These are phyloP conservation scores for Naegleria gruberi DNA, from an alignment of 208 protist genomes.

Conservation along the genomic window DNA sequence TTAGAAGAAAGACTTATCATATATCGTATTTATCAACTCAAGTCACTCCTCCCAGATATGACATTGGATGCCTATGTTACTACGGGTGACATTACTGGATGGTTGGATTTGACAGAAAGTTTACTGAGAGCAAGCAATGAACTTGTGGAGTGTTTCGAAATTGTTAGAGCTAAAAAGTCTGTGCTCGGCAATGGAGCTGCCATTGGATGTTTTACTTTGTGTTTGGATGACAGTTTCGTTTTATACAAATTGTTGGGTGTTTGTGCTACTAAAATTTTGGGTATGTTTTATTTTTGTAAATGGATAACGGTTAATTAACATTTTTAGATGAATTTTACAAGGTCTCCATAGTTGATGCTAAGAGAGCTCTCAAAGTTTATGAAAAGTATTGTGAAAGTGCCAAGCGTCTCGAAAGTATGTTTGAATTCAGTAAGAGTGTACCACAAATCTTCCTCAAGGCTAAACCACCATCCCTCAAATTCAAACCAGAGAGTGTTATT, in stretches of 20 bases:
- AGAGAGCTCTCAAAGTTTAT: not conserved
- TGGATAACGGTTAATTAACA: not conserved
- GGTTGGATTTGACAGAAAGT: not conserved
- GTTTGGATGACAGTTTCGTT: not conserved
- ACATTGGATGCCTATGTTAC: not conserved
- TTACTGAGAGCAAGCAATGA: not conserved
- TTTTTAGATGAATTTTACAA: not conserved
- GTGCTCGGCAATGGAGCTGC: not conserved
- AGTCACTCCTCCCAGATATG: not conserved
- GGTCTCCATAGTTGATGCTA: not conserved
- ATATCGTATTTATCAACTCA: not conserved
- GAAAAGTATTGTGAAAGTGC: not conserved
- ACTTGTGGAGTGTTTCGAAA: not conserved
- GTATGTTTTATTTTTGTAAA: not conserved
- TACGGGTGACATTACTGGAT: not conserved
- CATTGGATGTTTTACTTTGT: slow-evolving; percentile 2
- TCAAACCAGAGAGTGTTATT: not conserved
- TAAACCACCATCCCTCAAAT: slow-evolving; percentile 4
- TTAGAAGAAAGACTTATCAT: not conserved
- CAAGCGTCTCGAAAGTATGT: not conserved
- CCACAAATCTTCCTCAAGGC: not conserved
- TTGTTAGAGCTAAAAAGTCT: not conserved
- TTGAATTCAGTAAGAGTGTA: not conserved
- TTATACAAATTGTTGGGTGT: not conserved
- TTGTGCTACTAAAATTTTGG: not conserved